Base-by-base conservation (phyloP, 1,284 basidiomycete genomes). In the Irpex rosettiformis region DNA sequence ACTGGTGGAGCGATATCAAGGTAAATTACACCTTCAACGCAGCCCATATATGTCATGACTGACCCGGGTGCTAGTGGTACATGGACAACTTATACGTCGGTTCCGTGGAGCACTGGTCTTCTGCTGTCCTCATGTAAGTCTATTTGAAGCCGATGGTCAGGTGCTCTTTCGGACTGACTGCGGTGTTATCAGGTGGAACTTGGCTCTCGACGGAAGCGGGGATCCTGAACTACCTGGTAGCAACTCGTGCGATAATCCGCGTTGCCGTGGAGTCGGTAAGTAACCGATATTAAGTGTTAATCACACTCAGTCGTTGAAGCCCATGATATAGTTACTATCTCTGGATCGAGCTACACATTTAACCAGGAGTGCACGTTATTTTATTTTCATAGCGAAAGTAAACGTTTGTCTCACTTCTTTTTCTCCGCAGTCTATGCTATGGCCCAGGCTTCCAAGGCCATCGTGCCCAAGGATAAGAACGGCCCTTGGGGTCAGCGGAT, bases 1-100 rank as follows among this genome's bases (percentile, higher is more conserved):
- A 91, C 68, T 91, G 88, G 88, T 91, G 88, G 88, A 76, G 72
- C 58, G 86, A 90, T 63, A 85, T 89, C 70, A 89, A 89, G 78
- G 86, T 83, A 64, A n/a, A 65, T 65, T 51, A 54, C 8, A 27
- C 27, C 10, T 8, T 49, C 18, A 24, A 0, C 7, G 52, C 2
- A 33, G 18, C 1, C 6, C 4, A 22, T 25, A 51, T 37, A 29
- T 30, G 3, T n/a, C 22, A 49, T 54, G 24, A 25, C 24, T 51
- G 24, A 51, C 13, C 5, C 25, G 27, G 6, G n/a, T n/a, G n/a
- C n/a, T 18, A 87, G 85, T 89, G 86, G 88, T 86, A 88, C 65
- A 85, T 89, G 79, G 81, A 88, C 61, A 87, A 88, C 62, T 73
- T 91, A 81, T 78, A 76, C 62, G 75, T 77, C 51, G 81, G 81